phyloP scores from a whole-genome alignment of 225 moss, liverwort and hornwort genomes.

The Climacium dendroides region DNA sequence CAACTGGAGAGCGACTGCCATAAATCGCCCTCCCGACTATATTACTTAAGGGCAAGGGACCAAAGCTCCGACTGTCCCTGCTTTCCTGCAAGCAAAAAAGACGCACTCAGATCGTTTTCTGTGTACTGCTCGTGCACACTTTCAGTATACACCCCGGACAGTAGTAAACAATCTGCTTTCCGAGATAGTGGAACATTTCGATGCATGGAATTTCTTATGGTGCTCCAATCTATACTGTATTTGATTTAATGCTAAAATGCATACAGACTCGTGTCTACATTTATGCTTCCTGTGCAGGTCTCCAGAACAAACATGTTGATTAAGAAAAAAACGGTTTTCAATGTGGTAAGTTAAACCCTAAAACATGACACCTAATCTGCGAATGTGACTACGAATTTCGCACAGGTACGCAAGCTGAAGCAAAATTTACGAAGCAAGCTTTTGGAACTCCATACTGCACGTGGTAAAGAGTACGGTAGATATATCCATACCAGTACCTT shows the following conservation, averaged over 20 bases:
- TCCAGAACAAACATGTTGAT: background rate
- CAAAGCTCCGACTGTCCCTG: slow-evolving; percentile 85
- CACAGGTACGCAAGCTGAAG: background rate
- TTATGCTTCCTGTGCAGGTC: background rate
- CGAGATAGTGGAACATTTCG: background rate
- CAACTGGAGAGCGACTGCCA: slow-evolving; percentile 68
- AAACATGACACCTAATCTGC: background rate
- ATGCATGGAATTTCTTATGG: background rate
- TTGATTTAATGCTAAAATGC: background rate
- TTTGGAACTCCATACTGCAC: background rate
- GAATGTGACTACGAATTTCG: background rate
- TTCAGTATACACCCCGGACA: background rate
- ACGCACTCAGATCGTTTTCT: background rate
- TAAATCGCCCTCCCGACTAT: slow-evolving; percentile 84
- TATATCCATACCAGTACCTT: slow-evolving; percentile 66
- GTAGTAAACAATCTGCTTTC: background rate
- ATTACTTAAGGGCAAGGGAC: slow-evolving; percentile 62
- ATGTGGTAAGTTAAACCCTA: background rate
- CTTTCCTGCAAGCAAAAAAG: slow-evolving; percentile 31
- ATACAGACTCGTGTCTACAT: background rate
- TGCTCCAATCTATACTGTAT: background rate
- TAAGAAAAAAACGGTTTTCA: background rate
- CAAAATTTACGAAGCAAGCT: background rate
- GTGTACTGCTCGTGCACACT: background rate
- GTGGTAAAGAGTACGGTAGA: background rate